These are phyloP conservation scores for Diospyros lotus DNA, from an alignment of 148 eudicot species.

Conservation along the genomic window DNA sequence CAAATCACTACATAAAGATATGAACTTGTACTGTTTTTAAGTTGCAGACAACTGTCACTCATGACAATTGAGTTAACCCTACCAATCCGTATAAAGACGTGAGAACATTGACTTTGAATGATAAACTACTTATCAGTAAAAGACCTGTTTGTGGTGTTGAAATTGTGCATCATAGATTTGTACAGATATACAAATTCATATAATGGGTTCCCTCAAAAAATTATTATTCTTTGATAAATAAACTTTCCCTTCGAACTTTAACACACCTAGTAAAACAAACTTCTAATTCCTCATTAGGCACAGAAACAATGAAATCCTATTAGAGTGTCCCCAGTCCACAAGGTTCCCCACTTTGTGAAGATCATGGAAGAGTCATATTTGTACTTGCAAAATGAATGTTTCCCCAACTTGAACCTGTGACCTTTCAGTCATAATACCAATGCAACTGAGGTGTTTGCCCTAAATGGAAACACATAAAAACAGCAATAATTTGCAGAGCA, in stretches of 20 bases:
- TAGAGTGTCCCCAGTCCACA: too few relatives aligned
- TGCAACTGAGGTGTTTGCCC: too few relatives aligned
- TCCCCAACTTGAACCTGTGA: too few relatives aligned
- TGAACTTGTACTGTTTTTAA: background rate
- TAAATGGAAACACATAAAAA: background rate
- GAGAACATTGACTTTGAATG: background rate
- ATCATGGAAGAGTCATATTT: too few relatives aligned
- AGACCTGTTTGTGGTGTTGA: too few relatives aligned
- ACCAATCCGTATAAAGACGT: background rate
- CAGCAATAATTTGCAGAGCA: background rate
- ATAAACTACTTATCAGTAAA: background rate
- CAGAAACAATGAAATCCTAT: background rate
- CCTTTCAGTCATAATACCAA: too few relatives aligned
- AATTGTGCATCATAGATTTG: background rate
- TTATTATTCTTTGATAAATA: too few relatives aligned
- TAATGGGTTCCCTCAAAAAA: background rate
- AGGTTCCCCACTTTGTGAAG: too few relatives aligned
- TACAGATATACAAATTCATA: background rate
- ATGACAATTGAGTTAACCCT: background rate
- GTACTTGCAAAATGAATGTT: too few relatives aligned
- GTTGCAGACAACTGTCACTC: background rate
- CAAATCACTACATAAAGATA: background rate
- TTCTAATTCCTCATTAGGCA: background rate
- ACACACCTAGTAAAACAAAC: background rate
- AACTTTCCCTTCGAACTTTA: background rate